phyloP scores from a whole-genome alignment of 345 rosid species.

The Eucalyptus curtisii region DNA sequence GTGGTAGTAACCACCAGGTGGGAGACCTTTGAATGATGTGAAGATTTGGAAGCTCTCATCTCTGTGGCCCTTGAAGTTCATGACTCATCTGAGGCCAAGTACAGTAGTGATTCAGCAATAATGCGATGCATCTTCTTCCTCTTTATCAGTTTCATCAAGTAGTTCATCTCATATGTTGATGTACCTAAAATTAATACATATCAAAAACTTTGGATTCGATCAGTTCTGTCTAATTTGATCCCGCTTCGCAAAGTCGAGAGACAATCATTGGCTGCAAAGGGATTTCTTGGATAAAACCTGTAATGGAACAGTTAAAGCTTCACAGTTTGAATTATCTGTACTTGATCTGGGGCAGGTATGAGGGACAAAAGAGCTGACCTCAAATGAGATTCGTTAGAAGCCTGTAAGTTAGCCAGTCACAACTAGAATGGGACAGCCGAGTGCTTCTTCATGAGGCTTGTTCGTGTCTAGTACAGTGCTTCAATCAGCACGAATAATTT shows the following conservation, averaged over 20 bases:
- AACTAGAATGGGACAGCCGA: neutral
- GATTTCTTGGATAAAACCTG: neutral
- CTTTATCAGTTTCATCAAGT: neutral
- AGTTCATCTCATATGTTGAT: neutral
- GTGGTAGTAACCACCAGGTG: constrained; percentile 27
- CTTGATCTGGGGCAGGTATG: neutral
- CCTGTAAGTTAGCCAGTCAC: neutral
- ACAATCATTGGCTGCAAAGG: neutral
- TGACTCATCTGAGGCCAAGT: neutral
- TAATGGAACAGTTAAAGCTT: neutral
- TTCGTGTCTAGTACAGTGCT: neutral
- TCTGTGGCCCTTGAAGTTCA: neutral
- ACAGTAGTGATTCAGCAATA: neutral
- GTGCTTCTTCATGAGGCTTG: neutral
- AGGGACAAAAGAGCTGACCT: neutral
- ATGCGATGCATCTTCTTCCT: neutral
- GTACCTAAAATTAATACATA: neutral
- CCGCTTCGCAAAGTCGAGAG: neutral
- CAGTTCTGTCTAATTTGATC: neutral
- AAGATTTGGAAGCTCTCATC: neutral
- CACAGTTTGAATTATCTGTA: neutral
- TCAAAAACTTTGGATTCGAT: neutral
- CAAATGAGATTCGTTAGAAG: neutral
- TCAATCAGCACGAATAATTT: neutral
- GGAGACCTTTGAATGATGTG: constrained; percentile 44